A percentile compares a stretch with the other conserved stretches of the same genome.
Evolutionary conservation across 116 monocot genomes (phyloP).

Genomic region (Iris pallida): DNA sequence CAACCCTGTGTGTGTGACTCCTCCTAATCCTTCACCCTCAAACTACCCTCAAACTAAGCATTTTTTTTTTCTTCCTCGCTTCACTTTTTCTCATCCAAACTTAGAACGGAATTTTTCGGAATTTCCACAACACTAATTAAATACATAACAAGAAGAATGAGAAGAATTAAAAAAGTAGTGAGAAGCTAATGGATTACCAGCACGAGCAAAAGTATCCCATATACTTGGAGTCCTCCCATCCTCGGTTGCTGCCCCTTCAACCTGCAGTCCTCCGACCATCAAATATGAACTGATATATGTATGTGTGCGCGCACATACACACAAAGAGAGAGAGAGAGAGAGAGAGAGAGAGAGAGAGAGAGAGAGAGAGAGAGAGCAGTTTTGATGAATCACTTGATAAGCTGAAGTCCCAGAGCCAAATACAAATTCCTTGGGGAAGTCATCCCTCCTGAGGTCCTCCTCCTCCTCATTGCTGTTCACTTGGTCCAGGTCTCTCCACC

Average conservation of each 20-base stretch:
- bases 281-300: not conserved
- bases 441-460: conserved; percentile 6
- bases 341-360: not conserved
- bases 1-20: too few relatives aligned
- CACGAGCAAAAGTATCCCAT: conserved; percentile 17
- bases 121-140: not conserved
- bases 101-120: too few relatives aligned
- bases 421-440: conserved; percentile 11
- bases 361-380: not conserved
- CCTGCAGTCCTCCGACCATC: not conserved
- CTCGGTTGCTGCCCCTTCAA: conserved; percentile 17
- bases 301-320: not conserved
- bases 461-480: not conserved
- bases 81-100: too few relatives aligned
- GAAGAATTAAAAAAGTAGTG: not conserved
- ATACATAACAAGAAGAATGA: not conserved
- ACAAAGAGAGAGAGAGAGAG: not conserved
- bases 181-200: not conserved
- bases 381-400: conserved; percentile 9
- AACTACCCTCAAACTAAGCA: too few relatives aligned
- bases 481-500: too few relatives aligned
- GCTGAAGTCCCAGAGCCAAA: conserved; percentile 19
- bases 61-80: too few relatives aligned
- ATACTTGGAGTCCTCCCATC: conserved; percentile 20
- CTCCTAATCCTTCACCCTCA: too few relatives aligned